Evolutionary conservation across 2,329 filamentous ascomycete genomes (phyloP).

Genomic region (Aspergillus sp.): DNA sequence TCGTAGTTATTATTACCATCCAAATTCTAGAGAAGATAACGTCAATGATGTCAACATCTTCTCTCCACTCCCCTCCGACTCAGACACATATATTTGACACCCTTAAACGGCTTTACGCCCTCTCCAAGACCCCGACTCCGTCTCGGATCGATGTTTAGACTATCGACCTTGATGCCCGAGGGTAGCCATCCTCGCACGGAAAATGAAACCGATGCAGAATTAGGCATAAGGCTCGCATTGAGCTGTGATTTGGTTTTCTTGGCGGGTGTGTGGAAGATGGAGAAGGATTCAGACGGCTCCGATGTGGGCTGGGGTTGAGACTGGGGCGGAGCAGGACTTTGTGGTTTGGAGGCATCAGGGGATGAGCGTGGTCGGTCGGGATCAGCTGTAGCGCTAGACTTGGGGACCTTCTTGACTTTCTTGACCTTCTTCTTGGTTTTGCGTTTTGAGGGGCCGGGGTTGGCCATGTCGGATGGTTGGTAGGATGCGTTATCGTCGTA

Average conservation of each 20-base stretch:
- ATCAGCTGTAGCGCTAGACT: conserved; percentile 10
- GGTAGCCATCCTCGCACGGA: conserved; percentile 60
- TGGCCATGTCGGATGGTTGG: conserved; percentile 15
- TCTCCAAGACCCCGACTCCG: conserved; percentile 83
- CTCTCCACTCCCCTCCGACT: conserved; percentile 52
- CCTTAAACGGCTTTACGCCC: conserved; percentile 90
- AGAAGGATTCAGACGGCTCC: conserved; percentile 5
- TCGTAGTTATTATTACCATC: background rate
- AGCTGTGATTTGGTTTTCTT: conserved; percentile 49
- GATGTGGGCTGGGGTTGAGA: conserved; percentile 7
- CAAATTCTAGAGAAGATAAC: background rate
- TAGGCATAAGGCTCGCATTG: conserved; percentile 75
- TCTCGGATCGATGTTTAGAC: conserved; percentile 61
- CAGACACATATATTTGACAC: conserved; percentile 90
- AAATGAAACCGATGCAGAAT: conserved; percentile 66
- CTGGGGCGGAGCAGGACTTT: conserved; percentile 8
- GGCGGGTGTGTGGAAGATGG: conserved; percentile 20
- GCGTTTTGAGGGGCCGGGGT: conserved; percentile 23
- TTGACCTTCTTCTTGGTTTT: conserved; percentile 35
- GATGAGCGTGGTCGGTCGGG: conserved; percentile 9
- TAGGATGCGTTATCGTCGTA: conserved; percentile 37
- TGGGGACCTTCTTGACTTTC: conserved; percentile 25
- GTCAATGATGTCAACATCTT: conserved; percentile 23
- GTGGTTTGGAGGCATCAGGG: conserved; percentile 8
- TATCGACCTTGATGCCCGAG: conserved; percentile 60